phyloP scores from a whole-genome alignment of 1,284 basidiomycete species.

The Sanghuangporus weigelae region DNA sequence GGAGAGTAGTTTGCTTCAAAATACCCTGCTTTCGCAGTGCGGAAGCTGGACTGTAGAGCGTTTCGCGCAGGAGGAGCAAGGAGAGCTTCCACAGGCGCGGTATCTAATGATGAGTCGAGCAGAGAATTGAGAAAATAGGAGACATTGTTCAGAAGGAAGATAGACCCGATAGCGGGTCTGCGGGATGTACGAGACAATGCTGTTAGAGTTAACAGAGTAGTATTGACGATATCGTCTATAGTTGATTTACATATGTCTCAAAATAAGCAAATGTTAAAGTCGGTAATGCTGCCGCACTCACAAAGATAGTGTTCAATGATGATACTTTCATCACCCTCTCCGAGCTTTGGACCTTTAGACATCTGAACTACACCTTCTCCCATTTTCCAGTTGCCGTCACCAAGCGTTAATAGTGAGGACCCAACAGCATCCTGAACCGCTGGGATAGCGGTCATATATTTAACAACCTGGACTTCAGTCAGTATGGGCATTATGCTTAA shows the following conservation, averaged over 20 bases:
- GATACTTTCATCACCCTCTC: slow-evolving; percentile 50
- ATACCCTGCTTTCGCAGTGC: slow-evolving; percentile 74
- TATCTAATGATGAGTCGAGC: slow-evolving; percentile 39
- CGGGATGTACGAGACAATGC: slow-evolving; percentile 57
- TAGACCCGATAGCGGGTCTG: slow-evolving; percentile 61
- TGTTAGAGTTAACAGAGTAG: slow-evolving; percentile 52
- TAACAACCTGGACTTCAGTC: slow-evolving; percentile 18
- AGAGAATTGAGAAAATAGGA: slow-evolving; percentile 61
- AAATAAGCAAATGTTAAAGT: background rate
- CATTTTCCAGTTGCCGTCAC: slow-evolving; percentile 86
- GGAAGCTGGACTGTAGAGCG: slow-evolving; percentile 57
- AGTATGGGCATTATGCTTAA: background rate
- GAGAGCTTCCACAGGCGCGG: slow-evolving; percentile 35
- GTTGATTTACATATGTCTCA: background rate
- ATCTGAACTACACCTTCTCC: slow-evolving; percentile 66
- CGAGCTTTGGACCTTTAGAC: slow-evolving; percentile 41
- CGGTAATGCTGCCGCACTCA: slow-evolving; percentile 23
- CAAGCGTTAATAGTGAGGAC: slow-evolving; percentile 58
- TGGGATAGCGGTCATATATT: slow-evolving; percentile 63
- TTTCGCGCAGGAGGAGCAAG: slow-evolving; percentile 60
- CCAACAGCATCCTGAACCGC: slow-evolving; percentile 62
- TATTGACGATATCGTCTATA: slow-evolving; percentile 64
- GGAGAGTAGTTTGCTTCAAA: slow-evolving; percentile 77
- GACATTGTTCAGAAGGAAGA: slow-evolving; percentile 76
- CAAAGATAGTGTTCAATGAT: slow-evolving; percentile 72